A percentile compares a stretch with the other conserved stretches of the same genome.
Evolutionary conservation across 768 basidiomycete genomes (phyloP).

Genomic region (Suillus subaureus): DNA sequence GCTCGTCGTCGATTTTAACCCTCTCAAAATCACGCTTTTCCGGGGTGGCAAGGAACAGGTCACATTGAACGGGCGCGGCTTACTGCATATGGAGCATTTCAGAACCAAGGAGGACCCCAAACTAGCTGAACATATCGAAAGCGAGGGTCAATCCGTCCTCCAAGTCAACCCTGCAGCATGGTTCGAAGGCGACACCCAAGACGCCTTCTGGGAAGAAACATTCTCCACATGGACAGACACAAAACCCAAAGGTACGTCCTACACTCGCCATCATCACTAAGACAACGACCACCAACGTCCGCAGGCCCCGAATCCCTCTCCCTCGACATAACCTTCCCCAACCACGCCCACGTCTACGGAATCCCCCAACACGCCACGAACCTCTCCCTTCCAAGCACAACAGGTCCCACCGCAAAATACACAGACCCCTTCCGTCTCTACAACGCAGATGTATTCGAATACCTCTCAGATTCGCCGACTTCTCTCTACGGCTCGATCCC

Average conservation of each 20-base stretch:
- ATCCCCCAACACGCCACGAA: slow-evolving; percentile 93
- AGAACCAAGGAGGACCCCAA: slow-evolving; percentile 57
- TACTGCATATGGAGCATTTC: slow-evolving; percentile 99
- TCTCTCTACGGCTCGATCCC: slow-evolving; percentile 94
- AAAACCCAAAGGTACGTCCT: slow-evolving; percentile 85
- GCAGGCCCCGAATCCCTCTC: slow-evolving; percentile 89
- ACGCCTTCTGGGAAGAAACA: slow-evolving; percentile 87
- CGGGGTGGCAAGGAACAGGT: slow-evolving; percentile 81
- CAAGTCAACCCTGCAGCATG: slow-evolving; percentile 60
- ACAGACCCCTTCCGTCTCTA: slow-evolving; percentile 93
- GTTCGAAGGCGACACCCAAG: slow-evolving; percentile 89
- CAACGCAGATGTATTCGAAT: slow-evolving; percentile 97
- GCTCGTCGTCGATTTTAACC: slow-evolving; percentile 70
- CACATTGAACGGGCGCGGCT: slow-evolving; percentile 83
- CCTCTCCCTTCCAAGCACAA: slow-evolving; percentile 85
- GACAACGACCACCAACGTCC: slow-evolving; percentile 7
- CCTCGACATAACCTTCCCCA: slow-evolving; percentile 91
- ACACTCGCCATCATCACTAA: not conserved
- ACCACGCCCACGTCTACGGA: slow-evolving; percentile 88
- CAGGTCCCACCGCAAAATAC: slow-evolving; percentile 75
- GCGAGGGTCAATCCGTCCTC: slow-evolving; percentile 51
- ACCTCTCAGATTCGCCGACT: slow-evolving; percentile 75
- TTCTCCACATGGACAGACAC: slow-evolving; percentile 88
- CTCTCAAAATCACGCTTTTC: slow-evolving; percentile 72
- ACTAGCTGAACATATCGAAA: slow-evolving; percentile 38